phyloP scores from a whole-genome alignment of 257 asterid species.

The Ilex asprella region DNA sequence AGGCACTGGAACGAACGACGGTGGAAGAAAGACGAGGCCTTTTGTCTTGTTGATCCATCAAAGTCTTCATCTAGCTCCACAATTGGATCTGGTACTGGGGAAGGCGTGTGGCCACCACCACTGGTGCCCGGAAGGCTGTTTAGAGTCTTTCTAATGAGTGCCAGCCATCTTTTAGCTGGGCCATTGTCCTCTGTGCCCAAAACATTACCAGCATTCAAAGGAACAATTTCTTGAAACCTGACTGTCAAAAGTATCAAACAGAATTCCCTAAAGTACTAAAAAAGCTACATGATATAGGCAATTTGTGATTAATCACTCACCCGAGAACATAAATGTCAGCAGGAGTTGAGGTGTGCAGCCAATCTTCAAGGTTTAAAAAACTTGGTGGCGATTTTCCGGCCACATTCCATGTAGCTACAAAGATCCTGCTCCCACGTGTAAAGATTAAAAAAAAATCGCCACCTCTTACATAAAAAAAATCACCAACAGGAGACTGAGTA shows the following conservation, averaged over 20 bases:
- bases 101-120: slow-evolving; percentile 51
- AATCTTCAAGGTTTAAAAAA: slow-evolving; percentile 74
- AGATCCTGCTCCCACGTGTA: slow-evolving; percentile 37
- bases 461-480: background rate
- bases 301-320: slow-evolving; percentile 38
- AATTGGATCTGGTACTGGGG: slow-evolving; percentile 74
- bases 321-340: slow-evolving; percentile 96
- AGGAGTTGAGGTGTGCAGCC: slow-evolving; percentile 95
- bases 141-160: slow-evolving; percentile 63
- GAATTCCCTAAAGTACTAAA: background rate
- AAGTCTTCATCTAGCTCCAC: slow-evolving; percentile 78
- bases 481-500: too few species aligned
- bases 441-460: background rate
- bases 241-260: slow-evolving; percentile 5
- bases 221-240: slow-evolving; percentile 99
- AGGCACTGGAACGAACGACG: slow-evolving; percentile 64
- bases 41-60: slow-evolving; percentile 54
- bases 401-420: slow-evolving; percentile 98
- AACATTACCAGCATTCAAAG: slow-evolving; percentile 93
- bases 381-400: slow-evolving; percentile 91
- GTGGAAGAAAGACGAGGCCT: slow-evolving; percentile 47
- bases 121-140: slow-evolving; percentile 67
- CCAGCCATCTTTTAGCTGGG: slow-evolving; percentile 88
- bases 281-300: background rate
- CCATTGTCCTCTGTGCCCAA: slow-evolving; percentile 94